phyloP scores from a whole-genome alignment of 331 rosid species.

The Dryas integrifolia region DNA sequence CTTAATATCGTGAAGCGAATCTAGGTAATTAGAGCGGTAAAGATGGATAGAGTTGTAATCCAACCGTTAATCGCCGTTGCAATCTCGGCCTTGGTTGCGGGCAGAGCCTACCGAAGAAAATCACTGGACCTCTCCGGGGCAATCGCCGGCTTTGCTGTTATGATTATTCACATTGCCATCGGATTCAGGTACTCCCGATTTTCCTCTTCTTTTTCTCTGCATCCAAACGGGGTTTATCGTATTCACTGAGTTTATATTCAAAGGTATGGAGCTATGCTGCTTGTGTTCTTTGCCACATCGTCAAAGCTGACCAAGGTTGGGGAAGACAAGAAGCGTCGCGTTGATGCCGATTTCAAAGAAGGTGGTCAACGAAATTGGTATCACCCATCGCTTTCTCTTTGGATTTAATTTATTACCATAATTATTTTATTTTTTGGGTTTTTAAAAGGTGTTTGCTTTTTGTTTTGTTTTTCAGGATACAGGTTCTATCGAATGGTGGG shows the following conservation, averaged over 20 bases:
- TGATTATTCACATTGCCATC: slow-evolving; percentile 57
- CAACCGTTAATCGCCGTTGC: slow-evolving; percentile 47
- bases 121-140: slow-evolving; percentile 82
- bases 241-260: too few relatives aligned
- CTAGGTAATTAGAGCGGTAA: background rate
- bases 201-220: background rate
- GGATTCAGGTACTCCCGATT: slow-evolving; percentile 53
- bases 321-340: slow-evolving; percentile 56
- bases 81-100: slow-evolving; percentile 48
- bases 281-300: slow-evolving; percentile 75
- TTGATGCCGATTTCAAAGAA: slow-evolving; percentile 77
- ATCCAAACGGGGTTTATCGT: background rate
- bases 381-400: background rate
- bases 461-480: slow-evolving; percentile 48
- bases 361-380: slow-evolving; percentile 97
- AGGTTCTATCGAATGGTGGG: slow-evolving; percentile 76
- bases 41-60: slow-evolving; percentile 39
- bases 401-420: background rate
- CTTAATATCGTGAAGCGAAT: background rate
- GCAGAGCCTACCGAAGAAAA: slow-evolving; percentile 50
- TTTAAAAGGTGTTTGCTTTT: background rate
- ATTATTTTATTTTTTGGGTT: background rate
- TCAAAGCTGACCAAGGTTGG: slow-evolving; percentile 78
- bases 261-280: slow-evolving; percentile 78
- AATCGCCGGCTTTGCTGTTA: slow-evolving; percentile 58